These are phyloP conservation scores for Lichtheimia ramosa DNA, from an alignment of 371 early-diverging fungal species.

Conservation along the genomic window DNA sequence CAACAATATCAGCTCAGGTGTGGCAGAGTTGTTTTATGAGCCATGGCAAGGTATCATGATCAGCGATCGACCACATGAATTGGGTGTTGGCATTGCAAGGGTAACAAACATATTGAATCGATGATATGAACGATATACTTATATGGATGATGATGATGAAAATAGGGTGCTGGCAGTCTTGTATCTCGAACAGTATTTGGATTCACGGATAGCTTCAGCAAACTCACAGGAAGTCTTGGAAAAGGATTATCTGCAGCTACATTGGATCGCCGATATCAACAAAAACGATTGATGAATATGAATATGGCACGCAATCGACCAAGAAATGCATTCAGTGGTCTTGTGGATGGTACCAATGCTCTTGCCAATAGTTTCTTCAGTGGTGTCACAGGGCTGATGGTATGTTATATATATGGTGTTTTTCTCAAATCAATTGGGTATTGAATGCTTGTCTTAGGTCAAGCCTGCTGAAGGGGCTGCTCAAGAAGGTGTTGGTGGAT, in stretches of 20 bases:
- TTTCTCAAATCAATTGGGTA: neutral
- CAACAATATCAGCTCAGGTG: conserved; percentile 92
- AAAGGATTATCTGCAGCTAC: conserved; percentile 97
- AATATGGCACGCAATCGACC: conserved; percentile 86
- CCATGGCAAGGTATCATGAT: conserved; percentile 96
- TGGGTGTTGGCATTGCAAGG: conserved; percentile 92
- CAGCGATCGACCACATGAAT: conserved; percentile 93
- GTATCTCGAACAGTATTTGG: conserved; percentile 97
- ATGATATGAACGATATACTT: neutral
- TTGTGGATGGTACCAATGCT: conserved; percentile 88
- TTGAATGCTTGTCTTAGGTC: conserved; percentile 36
- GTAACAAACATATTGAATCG: conserved; percentile 29
- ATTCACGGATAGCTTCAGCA: conserved; percentile 91
- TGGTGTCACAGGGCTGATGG: conserved; percentile 82
- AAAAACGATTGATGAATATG: conserved; percentile 66
- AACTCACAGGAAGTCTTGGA: conserved; percentile 93
- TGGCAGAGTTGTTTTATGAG: conserved; percentile 96
- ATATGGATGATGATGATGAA: neutral
- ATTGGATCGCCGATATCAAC: conserved; percentile 91
- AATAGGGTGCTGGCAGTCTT: conserved; percentile 84
- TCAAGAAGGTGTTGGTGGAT: conserved; percentile 91
- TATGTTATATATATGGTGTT: conserved; percentile 14
- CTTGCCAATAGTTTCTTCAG: conserved; percentile 84
- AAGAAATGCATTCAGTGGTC: conserved; percentile 89
- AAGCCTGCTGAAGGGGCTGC: conserved; percentile 94